Percentiles rank a stretch among this genome's conserved stretches.
These are phyloP conservation scores for Staphylotrichum longicolle DNA, from an alignment of 495 filamentous ascomycete species.

Conservation along the genomic window DNA sequence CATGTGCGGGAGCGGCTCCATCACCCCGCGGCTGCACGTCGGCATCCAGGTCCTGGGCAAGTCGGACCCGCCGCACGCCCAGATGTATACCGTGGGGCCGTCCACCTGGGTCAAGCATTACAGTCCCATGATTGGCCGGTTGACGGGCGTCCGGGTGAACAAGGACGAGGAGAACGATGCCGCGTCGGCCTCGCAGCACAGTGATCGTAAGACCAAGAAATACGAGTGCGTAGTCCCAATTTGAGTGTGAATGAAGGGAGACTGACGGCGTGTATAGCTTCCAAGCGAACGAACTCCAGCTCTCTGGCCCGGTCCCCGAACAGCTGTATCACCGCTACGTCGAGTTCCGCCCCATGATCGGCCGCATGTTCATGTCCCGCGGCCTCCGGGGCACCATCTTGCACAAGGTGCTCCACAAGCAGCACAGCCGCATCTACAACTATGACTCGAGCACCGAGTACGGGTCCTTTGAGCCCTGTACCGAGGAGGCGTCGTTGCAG, in stretches of 20 bases:
- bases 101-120: constrained; percentile 80
- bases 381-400: constrained; percentile 76
- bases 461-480: constrained; percentile 51
- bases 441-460: constrained; percentile 71
- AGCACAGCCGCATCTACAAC: constrained; percentile 85
- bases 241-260: background rate
- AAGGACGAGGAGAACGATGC: constrained; percentile 39
- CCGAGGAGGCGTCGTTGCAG: constrained; percentile 65
- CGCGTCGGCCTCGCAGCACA: constrained; percentile 30
- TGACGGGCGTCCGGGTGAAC: constrained; percentile 72
- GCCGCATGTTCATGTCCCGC: constrained; percentile 76
- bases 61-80: constrained; percentile 69
- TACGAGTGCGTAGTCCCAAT: constrained; percentile 59
- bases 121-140: constrained; percentile 81
- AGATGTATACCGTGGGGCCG: constrained; percentile 74
- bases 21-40: constrained; percentile 56
- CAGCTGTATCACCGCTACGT: constrained; percentile 86
- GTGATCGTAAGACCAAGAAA: constrained; percentile 55
- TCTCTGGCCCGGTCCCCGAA: constrained; percentile 75
- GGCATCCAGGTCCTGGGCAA: constrained; percentile 73
- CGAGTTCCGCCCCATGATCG: constrained; percentile 87
- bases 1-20: constrained; percentile 55
- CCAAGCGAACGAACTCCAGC: constrained; percentile 89
- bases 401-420: constrained; percentile 82
- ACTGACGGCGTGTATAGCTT: constrained; percentile 54